Conservation (phyloP, 345 rosid species). For the Pistacia vera region DNA sequence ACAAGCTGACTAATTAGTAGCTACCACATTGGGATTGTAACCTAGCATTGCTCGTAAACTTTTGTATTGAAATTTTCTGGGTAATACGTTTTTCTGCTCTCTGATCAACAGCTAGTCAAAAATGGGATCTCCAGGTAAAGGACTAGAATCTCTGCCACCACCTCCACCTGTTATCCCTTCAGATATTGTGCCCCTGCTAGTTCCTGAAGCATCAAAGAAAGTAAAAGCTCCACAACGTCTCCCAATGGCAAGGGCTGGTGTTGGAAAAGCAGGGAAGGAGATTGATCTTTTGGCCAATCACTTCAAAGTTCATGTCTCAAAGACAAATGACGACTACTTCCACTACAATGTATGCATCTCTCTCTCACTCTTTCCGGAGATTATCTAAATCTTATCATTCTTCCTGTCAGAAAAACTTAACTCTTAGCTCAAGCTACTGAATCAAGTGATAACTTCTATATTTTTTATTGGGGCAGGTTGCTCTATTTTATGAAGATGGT, state of each 20-base stretch:
- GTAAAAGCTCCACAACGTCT: background rate
- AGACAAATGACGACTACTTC: conserved; percentile 20
- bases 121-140: conserved; percentile 1
- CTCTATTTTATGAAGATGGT: conserved; percentile 29
- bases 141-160: conserved; percentile 16
- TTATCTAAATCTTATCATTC: background rate
- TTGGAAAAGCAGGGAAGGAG: conserved; percentile 23
- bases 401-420: too few relatives aligned
- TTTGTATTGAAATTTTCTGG: too few relatives aligned
- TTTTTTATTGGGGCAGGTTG: conserved; percentile 21
- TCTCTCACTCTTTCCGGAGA: background rate
- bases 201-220: background rate
- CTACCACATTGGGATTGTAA: too few relatives aligned
- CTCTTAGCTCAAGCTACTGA: too few relatives aligned
- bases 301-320: conserved; percentile 22
- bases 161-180: conserved; percentile 21
- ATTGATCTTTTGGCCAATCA: conserved; percentile 26
- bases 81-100: too few relatives aligned
- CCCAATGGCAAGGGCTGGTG: conserved; percentile 22
- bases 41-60: too few relatives aligned
- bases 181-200: background rate
- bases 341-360: conserved; percentile 26
- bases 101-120: background rate
- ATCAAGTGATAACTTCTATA: too few relatives aligned
- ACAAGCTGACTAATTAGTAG: too few relatives aligned